Evolutionary conservation across 768 basidiomycete genomes (phyloP).

Genomic region (Mycena latifolia): DNA sequence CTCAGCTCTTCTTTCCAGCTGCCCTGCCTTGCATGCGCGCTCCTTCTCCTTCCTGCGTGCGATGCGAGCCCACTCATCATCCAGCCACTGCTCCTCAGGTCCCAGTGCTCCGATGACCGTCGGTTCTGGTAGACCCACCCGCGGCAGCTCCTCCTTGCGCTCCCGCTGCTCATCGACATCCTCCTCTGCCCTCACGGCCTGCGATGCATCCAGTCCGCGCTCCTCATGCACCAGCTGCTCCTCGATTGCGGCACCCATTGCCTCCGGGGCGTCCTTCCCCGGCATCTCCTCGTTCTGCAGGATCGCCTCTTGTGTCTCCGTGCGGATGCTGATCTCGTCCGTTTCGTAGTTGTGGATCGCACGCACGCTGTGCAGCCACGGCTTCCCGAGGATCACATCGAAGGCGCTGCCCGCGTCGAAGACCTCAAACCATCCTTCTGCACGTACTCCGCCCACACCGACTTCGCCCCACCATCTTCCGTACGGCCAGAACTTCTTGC

Average conservation of each 20-base stretch:
- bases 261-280: neutral
- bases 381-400: constrained; percentile 25
- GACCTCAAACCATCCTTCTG: constrained; percentile 17
- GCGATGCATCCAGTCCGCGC: too few species aligned
- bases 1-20: constrained; percentile 25
- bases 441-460: constrained; percentile 2
- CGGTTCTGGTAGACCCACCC: too few species aligned
- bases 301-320: neutral
- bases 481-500: constrained; percentile 2
- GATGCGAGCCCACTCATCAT: neutral
- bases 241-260: neutral
- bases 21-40: neutral
- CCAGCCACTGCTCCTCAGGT: neutral
- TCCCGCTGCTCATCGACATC: too few species aligned
- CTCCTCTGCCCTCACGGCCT: too few species aligned
- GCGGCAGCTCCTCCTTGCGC: too few species aligned
- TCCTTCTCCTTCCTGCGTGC: constrained; percentile 1
- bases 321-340: constrained; percentile 19
- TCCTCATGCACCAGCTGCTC: too few species aligned
- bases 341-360: constrained; percentile 21
- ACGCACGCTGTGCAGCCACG: constrained; percentile 25
- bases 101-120: neutral
- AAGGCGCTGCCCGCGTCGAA: constrained; percentile 16
- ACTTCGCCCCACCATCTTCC: constrained; percentile 26
- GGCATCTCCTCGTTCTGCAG: constrained; percentile 20